A percentile compares a stretch with the other conserved stretches of the same genome.
Conservation (phyloP, 176 grass and related monocot species). For the Aegilops longissima region DNA sequence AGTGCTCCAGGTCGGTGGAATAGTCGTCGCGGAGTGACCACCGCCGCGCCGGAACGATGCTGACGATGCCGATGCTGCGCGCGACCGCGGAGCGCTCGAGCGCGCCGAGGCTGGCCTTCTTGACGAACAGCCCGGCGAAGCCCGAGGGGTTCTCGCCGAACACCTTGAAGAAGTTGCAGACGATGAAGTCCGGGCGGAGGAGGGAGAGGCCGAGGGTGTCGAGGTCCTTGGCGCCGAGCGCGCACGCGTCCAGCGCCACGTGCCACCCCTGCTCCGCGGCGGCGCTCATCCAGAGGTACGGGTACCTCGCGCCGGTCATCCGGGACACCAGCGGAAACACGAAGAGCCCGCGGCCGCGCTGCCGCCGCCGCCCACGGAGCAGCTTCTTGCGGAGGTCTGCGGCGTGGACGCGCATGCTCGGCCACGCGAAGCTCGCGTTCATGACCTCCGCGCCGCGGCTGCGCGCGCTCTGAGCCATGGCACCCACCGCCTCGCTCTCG, state of each 20-base stretch:
- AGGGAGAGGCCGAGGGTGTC: constrained; percentile 79
- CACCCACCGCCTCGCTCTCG: constrained; percentile 69
- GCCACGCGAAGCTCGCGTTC: constrained; percentile 78
- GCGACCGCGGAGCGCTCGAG: constrained; percentile 75
- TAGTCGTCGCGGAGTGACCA: constrained; percentile 57
- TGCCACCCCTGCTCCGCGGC: constrained; percentile 82
- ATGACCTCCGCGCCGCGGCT: constrained; percentile 61
- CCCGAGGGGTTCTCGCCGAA: constrained; percentile 88
- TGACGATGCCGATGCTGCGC: constrained; percentile 85
- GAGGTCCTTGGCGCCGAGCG: constrained; percentile 80
- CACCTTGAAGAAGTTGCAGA: constrained; percentile 96
- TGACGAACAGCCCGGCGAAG: constrained; percentile 82
- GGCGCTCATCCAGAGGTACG: constrained; percentile 88
- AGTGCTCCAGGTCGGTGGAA: constrained; percentile 66
- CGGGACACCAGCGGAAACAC: constrained; percentile 80
- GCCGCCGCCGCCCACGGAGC: constrained; percentile 12
- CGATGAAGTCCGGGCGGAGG: constrained; percentile 90
- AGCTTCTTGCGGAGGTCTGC: constrained; percentile 61
- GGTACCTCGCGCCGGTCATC: constrained; percentile 75
- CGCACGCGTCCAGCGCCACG: constrained; percentile 82
- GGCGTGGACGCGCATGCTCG: constrained; percentile 69
- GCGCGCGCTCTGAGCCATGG: constrained; percentile 58
- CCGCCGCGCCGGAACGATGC: constrained; percentile 61
- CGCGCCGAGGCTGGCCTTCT: constrained; percentile 50
- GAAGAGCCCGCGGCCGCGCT: constrained; percentile 51